Evolutionary conservation across 2,329 filamentous ascomycete species (phyloP), one percentile per base, ranked within the genome.

Genomic region (Colletotrichum eleusines): DNA sequence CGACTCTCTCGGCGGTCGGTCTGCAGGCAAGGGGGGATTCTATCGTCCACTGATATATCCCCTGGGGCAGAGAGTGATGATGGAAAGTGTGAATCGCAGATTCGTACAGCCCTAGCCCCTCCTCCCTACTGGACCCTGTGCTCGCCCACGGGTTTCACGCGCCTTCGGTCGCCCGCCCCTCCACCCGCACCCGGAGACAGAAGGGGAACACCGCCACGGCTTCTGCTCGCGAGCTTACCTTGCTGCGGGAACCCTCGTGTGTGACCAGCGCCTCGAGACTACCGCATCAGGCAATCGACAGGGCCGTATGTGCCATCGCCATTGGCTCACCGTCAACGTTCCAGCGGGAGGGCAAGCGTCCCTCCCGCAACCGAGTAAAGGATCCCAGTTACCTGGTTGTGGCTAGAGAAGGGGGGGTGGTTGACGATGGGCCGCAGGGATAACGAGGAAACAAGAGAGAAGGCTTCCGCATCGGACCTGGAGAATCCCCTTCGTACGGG

Each of bases 301-400:
- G 38, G 38, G 70, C 46, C 53, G 20, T 46, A 11, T 53, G 18
- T 57, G 54, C 40, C 46, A 9, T 31, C 51, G 63, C 51, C 63
- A 73, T 73, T 73, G 72, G 72, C 63, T 71, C 63, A 67, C 66
- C 70, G 48, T 71, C 66, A 23, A 65, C 20, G 63, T 73, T 48
- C 55, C 66, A 65, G 18, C 48, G 59, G 55, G 58, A 63, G 35
- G 61, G 31, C 23, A 40, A 61, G 46, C 44, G 60, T 57, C 40
- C 48, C 67, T 69, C 46, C 57, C 66, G 51, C 48, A 62, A 40
- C 51, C 51, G 51, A 40, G 51, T 3, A 57, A 26, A 66, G 42
- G 9, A 46, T 40, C 64, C 58, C 50, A 31, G 33, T 33, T 42
- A 11, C 40, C 26, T 51, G 16, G 20, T 16, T 57, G 67, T 71